Evolutionary conservation across 1,139 yeast species (phyloP), one percentile per base, ranked within the genome.

Genomic region (Debaryomyces psychrophilus): DNA sequence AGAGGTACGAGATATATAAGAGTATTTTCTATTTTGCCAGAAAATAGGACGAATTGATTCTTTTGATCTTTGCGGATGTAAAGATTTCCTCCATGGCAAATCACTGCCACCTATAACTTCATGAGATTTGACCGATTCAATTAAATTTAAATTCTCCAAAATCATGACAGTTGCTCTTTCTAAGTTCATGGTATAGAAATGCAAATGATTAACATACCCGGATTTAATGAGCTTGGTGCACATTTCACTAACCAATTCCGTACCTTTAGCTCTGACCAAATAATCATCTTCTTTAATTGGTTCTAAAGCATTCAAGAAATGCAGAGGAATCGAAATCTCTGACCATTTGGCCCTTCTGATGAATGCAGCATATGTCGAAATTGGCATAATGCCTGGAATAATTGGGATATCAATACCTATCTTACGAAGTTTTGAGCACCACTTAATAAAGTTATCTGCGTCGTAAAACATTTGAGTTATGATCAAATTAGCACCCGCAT

Each of bases 331-430:
- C 35, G 78, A 68, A 55, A 93, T 84, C 60, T 87, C 86, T 46
- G 96, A 90, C 99, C 98, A 93, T 49, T 83, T 85, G 12, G 97
- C 97, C 61, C 99, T 82, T 69, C 99, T 85, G 54, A 90, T 68
- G 62, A 93, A 93, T 3, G 97, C 84, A 31, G 95, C 89, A 68
- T 92, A 92, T 8, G 97, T 90, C 15, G 96, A 85, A 51, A 93
- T 92, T 18, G 99, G 99, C 99, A 93, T 93, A 66, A 93, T 90
- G 22, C 99, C 99, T 1, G 99, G 99, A 51, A 93, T 87, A 56
- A 93, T 88, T 34, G 98, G 98, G 46, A 88, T 83, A 39, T 76
- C 76, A 53, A 93, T 79, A n/a, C 97, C 98, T 27, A 76, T 75
- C 28, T 76, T 82, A 54, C 95, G 79, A 50, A 95, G 79, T 52